Percentiles rank a stretch among this genome's conserved stretches.
phyloP scores from a whole-genome alignment of 2,329 filamentous ascomycete species.

The Xylariaceae sp. region DNA sequence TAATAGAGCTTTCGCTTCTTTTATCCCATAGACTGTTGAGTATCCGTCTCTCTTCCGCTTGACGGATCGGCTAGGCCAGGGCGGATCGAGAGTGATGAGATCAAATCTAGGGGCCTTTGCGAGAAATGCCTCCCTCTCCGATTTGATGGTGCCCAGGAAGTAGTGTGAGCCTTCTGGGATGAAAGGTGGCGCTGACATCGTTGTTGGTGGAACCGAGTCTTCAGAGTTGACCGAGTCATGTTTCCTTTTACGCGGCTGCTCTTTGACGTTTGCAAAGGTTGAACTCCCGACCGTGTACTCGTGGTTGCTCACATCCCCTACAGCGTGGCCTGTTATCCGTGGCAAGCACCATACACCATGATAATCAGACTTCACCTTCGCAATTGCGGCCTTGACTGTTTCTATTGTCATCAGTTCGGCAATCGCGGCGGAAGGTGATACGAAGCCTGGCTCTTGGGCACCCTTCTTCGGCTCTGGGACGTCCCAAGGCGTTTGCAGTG shows the following conservation, averaged over 20 bases:
- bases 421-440: slow-evolving; percentile 42
- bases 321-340: slow-evolving; percentile 22
- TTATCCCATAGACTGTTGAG: slow-evolving; percentile 39
- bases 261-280: not conserved
- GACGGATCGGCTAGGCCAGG: slow-evolving; percentile 77
- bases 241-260: not conserved
- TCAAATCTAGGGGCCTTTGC: slow-evolving; percentile 52
- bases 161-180: slow-evolving; percentile 40
- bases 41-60: slow-evolving; percentile 53
- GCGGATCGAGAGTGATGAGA: slow-evolving; percentile 69
- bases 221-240: not conserved
- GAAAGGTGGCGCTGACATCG: slow-evolving; percentile 6
- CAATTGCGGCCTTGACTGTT: slow-evolving; percentile 40
- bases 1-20: slow-evolving; percentile 47
- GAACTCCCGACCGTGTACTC: not conserved
- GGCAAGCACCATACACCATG: slow-evolving; percentile 43
- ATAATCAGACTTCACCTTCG: slow-evolving; percentile 28
- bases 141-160: slow-evolving; percentile 45
- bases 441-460: slow-evolving; percentile 28
- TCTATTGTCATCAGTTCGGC: slow-evolving; percentile 51
- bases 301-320: not conserved
- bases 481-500: slow-evolving; percentile 40
- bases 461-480: slow-evolving; percentile 51
- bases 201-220: no score
- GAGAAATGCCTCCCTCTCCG: slow-evolving; percentile 36